phyloP scores from a whole-genome alignment of 805 yeast species.

The Sugiyamaella valdiviana region DNA sequence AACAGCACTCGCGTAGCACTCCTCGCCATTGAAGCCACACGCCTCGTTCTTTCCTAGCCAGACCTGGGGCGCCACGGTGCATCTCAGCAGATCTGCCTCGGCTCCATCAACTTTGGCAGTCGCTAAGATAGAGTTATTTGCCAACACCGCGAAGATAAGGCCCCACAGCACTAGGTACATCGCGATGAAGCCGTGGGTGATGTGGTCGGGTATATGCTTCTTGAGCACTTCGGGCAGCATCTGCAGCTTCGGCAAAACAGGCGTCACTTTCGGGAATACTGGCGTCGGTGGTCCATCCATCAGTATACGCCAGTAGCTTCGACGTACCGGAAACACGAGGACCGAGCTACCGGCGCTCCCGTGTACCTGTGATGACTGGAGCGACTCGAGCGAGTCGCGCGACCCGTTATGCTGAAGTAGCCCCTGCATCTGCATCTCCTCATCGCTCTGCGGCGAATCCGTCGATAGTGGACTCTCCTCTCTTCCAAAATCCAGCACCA shows the following conservation, averaged over 20 bases:
- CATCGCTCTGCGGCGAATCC: not conserved
- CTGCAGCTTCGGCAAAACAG: constrained; percentile 13
- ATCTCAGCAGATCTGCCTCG: constrained; percentile 18
- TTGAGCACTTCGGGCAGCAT: constrained; percentile 13
- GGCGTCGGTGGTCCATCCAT: constrained; percentile 19
- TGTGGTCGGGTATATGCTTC: not conserved
- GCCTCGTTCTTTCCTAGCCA: constrained; percentile 73
- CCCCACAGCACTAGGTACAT: constrained; percentile 21
- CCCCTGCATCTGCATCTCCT: not conserved
- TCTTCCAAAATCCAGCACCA: not conserved
- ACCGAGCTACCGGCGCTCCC: not conserved
- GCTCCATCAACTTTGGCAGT: constrained; percentile 19
- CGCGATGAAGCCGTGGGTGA: constrained; percentile 1
- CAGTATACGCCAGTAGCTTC: constrained; percentile 12
- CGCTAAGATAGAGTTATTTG: constrained; percentile 22
- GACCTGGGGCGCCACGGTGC: constrained; percentile 26
- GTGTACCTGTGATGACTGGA: not conserved
- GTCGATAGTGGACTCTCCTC: not conserved
- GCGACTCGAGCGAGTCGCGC: not conserved
- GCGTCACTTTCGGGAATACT: constrained; percentile 16
- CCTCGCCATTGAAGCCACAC: constrained; percentile 68
- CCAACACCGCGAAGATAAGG: constrained; percentile 14
- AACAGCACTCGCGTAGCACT: constrained; percentile 40
- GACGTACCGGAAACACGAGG: not conserved
- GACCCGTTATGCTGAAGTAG: not conserved